Evolutionary conservation across 2,329 filamentous ascomycete species (phyloP), one percentile per base, ranked within the genome.

Genomic region (Sarocladiaceae sp.): DNA sequence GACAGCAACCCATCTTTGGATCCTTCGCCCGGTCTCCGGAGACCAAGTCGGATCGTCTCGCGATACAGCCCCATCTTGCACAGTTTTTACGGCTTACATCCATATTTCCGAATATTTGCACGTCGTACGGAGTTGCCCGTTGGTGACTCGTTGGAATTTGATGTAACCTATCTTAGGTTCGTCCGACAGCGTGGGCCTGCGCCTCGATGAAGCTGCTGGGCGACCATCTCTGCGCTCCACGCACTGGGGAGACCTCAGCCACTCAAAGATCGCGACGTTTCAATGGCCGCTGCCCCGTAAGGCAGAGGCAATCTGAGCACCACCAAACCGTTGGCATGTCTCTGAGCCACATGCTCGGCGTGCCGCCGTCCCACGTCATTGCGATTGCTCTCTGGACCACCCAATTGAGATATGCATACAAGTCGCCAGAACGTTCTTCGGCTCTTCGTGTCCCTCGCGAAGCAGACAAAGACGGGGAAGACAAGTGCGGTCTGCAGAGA

Each of bases 151-250:
- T n/a, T n/a, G n/a, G n/a, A n/a, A n/a, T n/a, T n/a, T 22, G 3
- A 26, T 15, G 33, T 12, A 36, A 36, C 15, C 33, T 22, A 25
- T 25, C 17, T 42, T 42, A 22, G 44, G 11, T 33, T 48, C 44
- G 18, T 26, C 44, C 26, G 44, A 33, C 17, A 18, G 44, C 10
- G 28, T 48, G 20, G 12, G 26, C 44, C 44, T 48, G 44, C 44
- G 44, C 44, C 44, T 48, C 44, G 44, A 48, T 48, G 44, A 28
- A 48, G 26, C 26, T 48, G 44, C 44, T 48, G 44, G 22, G n/a
- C n/a, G 6, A 17, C n/a, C 11, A 18, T 46, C 40, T 18, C 40
- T 25, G 29, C 40, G 40, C 23, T 28, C 25, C 40, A 28, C 22
- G 4, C 11, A 18, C 11, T 4, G 29, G n/a, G 40, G n/a, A 26